phyloP scores from a whole-genome alignment of 2,329 filamentous ascomycete genomes.

The Spiromastix sp. region DNA sequence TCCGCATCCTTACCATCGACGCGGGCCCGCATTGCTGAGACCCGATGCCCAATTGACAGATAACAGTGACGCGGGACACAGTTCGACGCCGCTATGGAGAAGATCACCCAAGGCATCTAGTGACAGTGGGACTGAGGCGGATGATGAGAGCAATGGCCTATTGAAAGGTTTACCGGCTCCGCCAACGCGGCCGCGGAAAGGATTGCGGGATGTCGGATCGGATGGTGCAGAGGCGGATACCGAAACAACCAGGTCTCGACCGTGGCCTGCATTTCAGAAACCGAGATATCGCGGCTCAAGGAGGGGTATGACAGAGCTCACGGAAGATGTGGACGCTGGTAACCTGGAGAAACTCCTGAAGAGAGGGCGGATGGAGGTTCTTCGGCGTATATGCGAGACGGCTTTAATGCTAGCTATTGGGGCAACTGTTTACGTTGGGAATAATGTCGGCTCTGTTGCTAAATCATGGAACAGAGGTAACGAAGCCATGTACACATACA shows the following conservation, averaged over 20 bases:
- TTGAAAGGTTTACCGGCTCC: constrained; percentile 78
- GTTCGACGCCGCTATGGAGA: constrained; percentile 19
- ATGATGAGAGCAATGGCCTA: constrained; percentile 71
- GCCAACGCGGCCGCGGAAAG: constrained; percentile 61
- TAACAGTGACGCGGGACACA: constrained; percentile 22
- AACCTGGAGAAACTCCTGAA: constrained; percentile 17
- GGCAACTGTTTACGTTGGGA: constrained; percentile 28
- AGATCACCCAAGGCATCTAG: constrained; percentile 55
- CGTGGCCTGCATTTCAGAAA: constrained; percentile 20
- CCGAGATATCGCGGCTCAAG: constrained; percentile 19
- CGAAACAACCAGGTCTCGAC: constrained; percentile 21
- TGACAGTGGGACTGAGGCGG: constrained; percentile 89
- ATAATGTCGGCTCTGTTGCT: constrained; percentile 21
- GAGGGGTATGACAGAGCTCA: constrained; percentile 23
- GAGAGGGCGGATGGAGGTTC: constrained; percentile 30
- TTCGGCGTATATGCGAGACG: constrained; percentile 44
- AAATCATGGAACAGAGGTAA: constrained; percentile 31
- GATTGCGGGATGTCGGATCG: constrained; percentile 45
- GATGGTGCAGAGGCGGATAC: constrained; percentile 16
- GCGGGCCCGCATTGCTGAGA: constrained; percentile 9
- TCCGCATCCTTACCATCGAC: constrained; percentile 18
- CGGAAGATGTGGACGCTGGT: constrained; percentile 16
- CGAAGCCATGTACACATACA: neutral
- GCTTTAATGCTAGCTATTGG: constrained; percentile 44
- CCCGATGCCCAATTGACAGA: constrained; percentile 29